These are phyloP conservation scores for Sporothrix phasma DNA, from an alignment of 2,329 filamentous ascomycete species.

Conservation along the genomic window DNA sequence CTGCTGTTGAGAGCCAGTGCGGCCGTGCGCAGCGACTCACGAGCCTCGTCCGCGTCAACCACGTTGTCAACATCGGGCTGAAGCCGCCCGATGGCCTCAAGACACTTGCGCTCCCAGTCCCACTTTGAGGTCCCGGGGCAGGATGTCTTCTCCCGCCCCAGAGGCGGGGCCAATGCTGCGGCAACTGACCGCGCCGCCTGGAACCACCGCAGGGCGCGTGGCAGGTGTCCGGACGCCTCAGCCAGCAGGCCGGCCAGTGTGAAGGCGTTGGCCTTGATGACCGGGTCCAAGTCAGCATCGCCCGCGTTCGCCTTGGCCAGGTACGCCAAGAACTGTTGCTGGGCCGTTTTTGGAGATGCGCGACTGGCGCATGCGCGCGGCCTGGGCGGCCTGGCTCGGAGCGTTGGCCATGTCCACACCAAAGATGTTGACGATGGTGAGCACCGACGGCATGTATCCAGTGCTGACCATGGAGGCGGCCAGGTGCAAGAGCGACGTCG, in stretches of 20 bases:
- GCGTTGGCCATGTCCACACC: constrained; percentile 11
- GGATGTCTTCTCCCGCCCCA: not conserved
- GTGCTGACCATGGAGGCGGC: constrained; percentile 21
- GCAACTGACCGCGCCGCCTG: constrained; percentile 10
- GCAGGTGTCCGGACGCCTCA: constrained; percentile 17
- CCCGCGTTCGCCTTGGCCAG: constrained; percentile 7
- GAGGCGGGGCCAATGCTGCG: not conserved
- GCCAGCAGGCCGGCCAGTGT: constrained; percentile 28
- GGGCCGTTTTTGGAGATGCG: constrained; percentile 20
- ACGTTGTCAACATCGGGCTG: too few relatives aligned
- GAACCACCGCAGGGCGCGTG: constrained; percentile 24
- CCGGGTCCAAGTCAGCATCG: not conserved
- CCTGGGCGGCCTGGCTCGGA: not conserved
- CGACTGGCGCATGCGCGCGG: constrained; percentile 10
- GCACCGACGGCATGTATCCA: constrained; percentile 29
- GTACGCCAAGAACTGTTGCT: constrained; percentile 21
- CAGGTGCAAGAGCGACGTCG: constrained; percentile 28
- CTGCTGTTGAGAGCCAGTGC: constrained; percentile 26
- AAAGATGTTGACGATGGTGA: constrained; percentile 24
- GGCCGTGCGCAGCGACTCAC: constrained; percentile 21
- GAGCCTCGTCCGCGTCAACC: not conserved
- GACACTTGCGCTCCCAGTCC: constrained; percentile 28
- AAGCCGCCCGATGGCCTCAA: constrained; percentile 20
- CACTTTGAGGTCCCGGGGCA: constrained; percentile 21
- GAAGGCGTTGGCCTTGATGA: constrained; percentile 26